Conservation (phyloP, 31 red algal species). For the Odonthalia washingtoniensis region DNA sequence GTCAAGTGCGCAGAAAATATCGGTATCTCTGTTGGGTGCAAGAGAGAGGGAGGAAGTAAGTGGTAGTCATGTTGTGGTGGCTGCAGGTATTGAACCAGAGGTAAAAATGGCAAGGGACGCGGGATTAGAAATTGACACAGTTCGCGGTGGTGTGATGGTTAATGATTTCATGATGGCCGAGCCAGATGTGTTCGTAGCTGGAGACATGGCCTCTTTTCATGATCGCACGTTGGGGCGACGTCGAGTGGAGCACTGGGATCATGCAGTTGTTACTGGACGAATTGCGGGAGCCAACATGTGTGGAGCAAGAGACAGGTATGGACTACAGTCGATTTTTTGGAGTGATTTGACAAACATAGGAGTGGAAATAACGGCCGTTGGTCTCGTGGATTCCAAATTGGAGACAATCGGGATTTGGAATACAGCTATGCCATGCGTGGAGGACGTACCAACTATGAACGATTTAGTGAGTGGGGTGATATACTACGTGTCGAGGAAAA, state of each 20-base stretch:
- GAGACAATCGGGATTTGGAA: constrained; percentile 80
- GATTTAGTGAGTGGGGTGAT: constrained; percentile 52
- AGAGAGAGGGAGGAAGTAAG: constrained; percentile 47
- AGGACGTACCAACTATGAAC: constrained; percentile 54
- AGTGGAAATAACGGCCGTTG: constrained; percentile 72
- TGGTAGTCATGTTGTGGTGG: constrained; percentile 63
- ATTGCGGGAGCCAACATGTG: constrained; percentile 79
- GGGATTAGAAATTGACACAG: constrained; percentile 71
- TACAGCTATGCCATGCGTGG: background rate
- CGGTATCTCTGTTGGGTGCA: background rate
- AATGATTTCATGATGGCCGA: constrained; percentile 88
- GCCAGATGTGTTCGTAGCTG: constrained; percentile 76
- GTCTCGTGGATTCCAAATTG: constrained; percentile 67
- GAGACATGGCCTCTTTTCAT: constrained; percentile 83
- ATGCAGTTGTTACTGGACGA: constrained; percentile 77
- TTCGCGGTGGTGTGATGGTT: constrained; percentile 70
- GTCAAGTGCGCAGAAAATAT: background rate
- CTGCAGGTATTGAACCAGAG: constrained; percentile 75
- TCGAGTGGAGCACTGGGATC: constrained; percentile 91
- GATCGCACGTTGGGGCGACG: constrained; percentile 71
- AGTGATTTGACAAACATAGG: constrained; percentile 77
- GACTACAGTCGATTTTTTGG: constrained; percentile 89
- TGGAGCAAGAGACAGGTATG: constrained; percentile 53
- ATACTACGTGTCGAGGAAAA: constrained; percentile 47
- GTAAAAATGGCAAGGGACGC: constrained; percentile 54